These are phyloP conservation scores for Porphyrellus cyaneotinctus DNA, from an alignment of 768 basidiomycete genomes.

Conservation along the genomic window DNA sequence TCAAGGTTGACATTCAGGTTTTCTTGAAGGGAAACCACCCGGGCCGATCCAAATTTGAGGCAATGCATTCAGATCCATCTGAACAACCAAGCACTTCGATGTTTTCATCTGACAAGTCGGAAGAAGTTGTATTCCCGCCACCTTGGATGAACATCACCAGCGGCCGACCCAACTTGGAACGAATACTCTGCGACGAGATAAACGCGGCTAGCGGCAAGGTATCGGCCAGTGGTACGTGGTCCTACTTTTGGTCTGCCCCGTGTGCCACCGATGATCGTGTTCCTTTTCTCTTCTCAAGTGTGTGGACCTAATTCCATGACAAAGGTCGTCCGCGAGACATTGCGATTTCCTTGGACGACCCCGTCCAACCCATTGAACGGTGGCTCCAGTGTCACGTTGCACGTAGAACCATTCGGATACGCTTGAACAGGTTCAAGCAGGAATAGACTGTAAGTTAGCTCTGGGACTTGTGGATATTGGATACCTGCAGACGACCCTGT, in stretches of 20 bases:
- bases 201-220: slow-evolving; percentile 30
- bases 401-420: slow-evolving; percentile 35
- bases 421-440: slow-evolving; percentile 10
- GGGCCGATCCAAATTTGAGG: slow-evolving; percentile 2
- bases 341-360: slow-evolving; percentile 33
- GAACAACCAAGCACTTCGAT: background rate
- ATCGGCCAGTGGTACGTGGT: slow-evolving; percentile 41
- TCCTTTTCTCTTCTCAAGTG: background rate
- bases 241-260: background rate
- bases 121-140: background rate
- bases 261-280: background rate
- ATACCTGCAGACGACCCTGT: too few species aligned
- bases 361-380: slow-evolving; percentile 26
- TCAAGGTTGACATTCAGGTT: slow-evolving; percentile 16
- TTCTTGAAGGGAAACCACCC: slow-evolving; percentile 8
- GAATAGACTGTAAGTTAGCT: too few species aligned
- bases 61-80: background rate
- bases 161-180: slow-evolving; percentile 41
- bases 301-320: slow-evolving; percentile 42
- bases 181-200: slow-evolving; percentile 36
- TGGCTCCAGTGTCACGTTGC: slow-evolving; percentile 32
- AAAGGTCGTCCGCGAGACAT: slow-evolving; percentile 32
- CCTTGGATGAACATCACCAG: slow-evolving; percentile 23
- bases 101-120: background rate
- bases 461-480: too few species aligned